Evolutionary conservation across 192 early-diverging fungal species (phyloP), one percentile per base, ranked within the genome.

Genomic region (Coemansia sp.): DNA sequence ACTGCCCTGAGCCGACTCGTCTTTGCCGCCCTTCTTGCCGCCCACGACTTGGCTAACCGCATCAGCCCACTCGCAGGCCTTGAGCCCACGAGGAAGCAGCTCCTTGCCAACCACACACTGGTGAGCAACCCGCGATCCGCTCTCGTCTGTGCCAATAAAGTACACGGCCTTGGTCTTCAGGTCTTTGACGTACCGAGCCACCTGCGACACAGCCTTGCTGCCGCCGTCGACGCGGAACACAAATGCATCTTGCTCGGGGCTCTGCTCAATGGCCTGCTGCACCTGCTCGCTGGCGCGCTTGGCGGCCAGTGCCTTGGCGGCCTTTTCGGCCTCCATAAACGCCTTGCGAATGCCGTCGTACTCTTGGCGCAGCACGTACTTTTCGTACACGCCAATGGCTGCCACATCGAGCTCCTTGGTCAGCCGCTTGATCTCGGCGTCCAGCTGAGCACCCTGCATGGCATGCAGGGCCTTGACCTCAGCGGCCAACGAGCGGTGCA

Each of bases 21-120:
- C 93, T 66, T 95, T 97, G 54, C 97, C 97, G 37, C 97, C 97
- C 61, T 88, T 89, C 79, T 93, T 94, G 60, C 97, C 97, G 25
- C 92, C 93, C 52, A 99, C 83, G 24, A 86, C 84, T 56, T 88
- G 82, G 23, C 86, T 71, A n/a, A 97, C 93, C 27, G 87, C 89
- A 19, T 84, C 83, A 15, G 94, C 92, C 97, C 97, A 99, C 21
- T 92, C 94, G 49, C 81, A 86, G 29, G 95, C 97, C 83, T 90
- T 94, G 56, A 99, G 79, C 2, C 93, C 93, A 63, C 89, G 87
- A 5, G 69, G 81, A 63, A 92, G 82, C 19, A 92, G 70, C 17
- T 79, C 79, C 85, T 93, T 90, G 63, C 86, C 84, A 14, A 98
- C 93, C 50, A 94, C 84, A 65, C 92, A 93, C 66, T 86, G 86